Conservation (phyloP, 805 yeast genomes). For the Lachancea fermentati region DNA sequence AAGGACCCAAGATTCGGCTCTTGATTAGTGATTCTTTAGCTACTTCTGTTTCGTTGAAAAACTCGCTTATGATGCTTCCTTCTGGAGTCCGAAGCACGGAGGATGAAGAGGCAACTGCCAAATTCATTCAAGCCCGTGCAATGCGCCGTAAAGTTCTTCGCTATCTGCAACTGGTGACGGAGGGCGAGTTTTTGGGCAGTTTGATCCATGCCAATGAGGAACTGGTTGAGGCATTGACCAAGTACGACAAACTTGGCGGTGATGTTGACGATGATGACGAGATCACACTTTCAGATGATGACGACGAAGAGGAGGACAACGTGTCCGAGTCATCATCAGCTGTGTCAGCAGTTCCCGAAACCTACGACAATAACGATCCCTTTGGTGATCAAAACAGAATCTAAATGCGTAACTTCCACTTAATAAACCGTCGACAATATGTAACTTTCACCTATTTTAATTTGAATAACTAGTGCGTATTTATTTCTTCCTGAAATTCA, state of each 20-base stretch:
- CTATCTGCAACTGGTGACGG: constrained; percentile 77
- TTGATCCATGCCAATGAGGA: constrained; percentile 88
- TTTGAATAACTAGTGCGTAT: background rate
- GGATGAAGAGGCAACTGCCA: constrained; percentile 51
- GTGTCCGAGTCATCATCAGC: constrained; percentile 8
- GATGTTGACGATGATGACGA: constrained; percentile 39
- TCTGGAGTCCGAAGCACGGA: constrained; percentile 55
- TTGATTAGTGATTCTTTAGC: constrained; percentile 72
- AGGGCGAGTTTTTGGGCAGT: constrained; percentile 84
- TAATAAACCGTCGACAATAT: constrained; percentile 1
- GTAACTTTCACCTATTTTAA: background rate
- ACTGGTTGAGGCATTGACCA: constrained; percentile 64
- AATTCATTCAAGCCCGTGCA: constrained; percentile 68
- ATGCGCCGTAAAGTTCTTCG: constrained; percentile 73
- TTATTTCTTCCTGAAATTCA: constrained; percentile 48
- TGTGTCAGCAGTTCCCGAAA: constrained; percentile 8
- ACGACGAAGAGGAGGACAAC: constrained; percentile 27
- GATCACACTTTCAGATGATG: constrained; percentile 32
- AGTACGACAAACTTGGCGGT: constrained; percentile 55
- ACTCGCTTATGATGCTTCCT: constrained; percentile 45
- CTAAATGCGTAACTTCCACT: constrained; percentile 4
- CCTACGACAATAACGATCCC: constrained; percentile 37
- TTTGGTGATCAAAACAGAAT: constrained; percentile 46
- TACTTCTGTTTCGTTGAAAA: constrained; percentile 62
- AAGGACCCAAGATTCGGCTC: constrained; percentile 63